phyloP scores from a whole-genome alignment of 2,329 filamentous ascomycete species.

The Trichoderma hamatum region DNA sequence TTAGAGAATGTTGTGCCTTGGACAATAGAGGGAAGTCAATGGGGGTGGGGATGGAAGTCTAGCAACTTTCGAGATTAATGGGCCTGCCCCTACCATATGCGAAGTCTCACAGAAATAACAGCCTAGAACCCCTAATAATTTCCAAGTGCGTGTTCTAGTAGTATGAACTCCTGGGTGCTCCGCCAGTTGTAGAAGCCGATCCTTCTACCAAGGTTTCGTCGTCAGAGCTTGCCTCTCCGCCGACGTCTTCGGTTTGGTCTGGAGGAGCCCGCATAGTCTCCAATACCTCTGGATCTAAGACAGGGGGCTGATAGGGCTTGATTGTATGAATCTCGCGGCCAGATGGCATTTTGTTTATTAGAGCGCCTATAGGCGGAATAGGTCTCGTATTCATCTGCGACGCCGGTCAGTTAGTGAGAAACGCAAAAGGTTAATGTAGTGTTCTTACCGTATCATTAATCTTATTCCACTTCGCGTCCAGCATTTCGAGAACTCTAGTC shows the following conservation, averaged over 20 bases:
- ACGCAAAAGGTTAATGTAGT: neutral
- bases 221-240: constrained; percentile 44
- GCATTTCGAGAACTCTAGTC: constrained; percentile 79
- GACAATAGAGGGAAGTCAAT: neutral
- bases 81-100: neutral
- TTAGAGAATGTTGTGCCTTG: neutral
- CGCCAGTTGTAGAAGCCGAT: constrained; percentile 47
- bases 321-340: constrained; percentile 82
- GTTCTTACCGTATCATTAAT: constrained; percentile 82
- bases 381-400: constrained; percentile 75
- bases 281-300: constrained; percentile 66
- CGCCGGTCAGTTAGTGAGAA: constrained; percentile 20
- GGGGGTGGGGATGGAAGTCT: neutral
- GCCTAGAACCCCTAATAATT: neutral
- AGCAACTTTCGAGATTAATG: neutral
- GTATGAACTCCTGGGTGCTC: constrained; percentile 42
- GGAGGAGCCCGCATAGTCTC: constrained; percentile 57
- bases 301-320: constrained; percentile 67
- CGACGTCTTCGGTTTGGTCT: constrained; percentile 40
- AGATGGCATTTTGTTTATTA: constrained; percentile 80
- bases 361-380: constrained; percentile 70
- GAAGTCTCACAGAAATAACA: neutral
- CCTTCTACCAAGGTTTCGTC: constrained; percentile 40
- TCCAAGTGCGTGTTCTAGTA: constrained; percentile 36
- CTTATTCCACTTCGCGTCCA: constrained; percentile 87